These are phyloP conservation scores for Coniophora puteana DNA, from an alignment of 1,284 basidiomycete genomes.

Conservation along the genomic window DNA sequence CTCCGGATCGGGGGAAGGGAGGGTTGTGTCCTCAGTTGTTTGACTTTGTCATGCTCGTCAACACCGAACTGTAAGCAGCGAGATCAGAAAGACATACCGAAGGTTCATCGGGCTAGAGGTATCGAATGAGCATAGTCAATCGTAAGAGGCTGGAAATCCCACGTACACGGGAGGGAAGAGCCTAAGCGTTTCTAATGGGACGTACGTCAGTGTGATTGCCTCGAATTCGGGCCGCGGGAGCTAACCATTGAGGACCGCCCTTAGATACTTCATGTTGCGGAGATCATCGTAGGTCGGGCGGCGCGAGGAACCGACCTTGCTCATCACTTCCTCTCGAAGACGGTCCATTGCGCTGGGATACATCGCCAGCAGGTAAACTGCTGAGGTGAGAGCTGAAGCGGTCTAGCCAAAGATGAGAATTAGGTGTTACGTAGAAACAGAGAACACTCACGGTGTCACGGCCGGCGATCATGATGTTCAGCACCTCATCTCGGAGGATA, in stretches of 20 bases:
- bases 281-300: slow-evolving; percentile 52
- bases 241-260: slow-evolving; percentile 55
- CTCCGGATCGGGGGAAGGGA: slow-evolving; percentile 38
- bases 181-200: slow-evolving; percentile 57
- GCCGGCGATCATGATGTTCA: slow-evolving; percentile 41
- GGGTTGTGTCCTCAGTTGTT: slow-evolving; percentile 43
- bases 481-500: slow-evolving; percentile 34
- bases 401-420: slow-evolving; percentile 31
- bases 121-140: no score
- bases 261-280: slow-evolving; percentile 51
- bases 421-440: not conserved
- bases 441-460: slow-evolving; percentile 34
- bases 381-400: slow-evolving; percentile 47
- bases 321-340: slow-evolving; percentile 51
- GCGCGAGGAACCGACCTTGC: slow-evolving; percentile 38
- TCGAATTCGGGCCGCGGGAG: not conserved
- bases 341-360: slow-evolving; percentile 42
- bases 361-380: slow-evolving; percentile 50
- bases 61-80: no score
- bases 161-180: slow-evolving; percentile 58
- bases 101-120: slow-evolving; percentile 43
- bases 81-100: no score
- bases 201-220: not conserved
- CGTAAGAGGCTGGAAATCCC: not conserved
- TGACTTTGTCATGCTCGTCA: no score